Percentiles rank a stretch among this genome's conserved stretches.
Conservation (phyloP, 176 grass and related monocot genomes). For the Avena eriantha region DNA sequence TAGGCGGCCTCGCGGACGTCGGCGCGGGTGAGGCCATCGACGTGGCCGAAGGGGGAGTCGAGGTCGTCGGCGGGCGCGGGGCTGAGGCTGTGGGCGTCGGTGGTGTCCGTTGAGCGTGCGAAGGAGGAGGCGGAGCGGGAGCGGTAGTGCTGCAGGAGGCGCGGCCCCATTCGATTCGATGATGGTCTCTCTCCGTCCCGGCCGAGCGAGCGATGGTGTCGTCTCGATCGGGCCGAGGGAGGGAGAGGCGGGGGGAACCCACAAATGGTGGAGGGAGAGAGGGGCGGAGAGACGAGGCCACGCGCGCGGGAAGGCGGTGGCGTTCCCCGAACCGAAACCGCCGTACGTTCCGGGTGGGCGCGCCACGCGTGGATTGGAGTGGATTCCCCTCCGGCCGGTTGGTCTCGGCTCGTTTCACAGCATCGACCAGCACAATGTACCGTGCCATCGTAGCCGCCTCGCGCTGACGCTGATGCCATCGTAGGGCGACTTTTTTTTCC, state of each 20-base stretch:
- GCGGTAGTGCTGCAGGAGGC: conserved; percentile 47
- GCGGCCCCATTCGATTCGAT: conserved; percentile 28
- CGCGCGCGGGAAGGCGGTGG: neutral
- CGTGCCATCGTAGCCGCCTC: neutral
- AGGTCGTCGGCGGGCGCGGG: conserved; percentile 38
- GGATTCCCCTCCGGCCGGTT: too few species aligned
- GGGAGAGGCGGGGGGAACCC: conserved; percentile 34
- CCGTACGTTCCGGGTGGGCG: neutral
- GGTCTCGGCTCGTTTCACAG: neutral
- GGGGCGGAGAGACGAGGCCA: neutral
- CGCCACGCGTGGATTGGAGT: neutral
- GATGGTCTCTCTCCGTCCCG: neutral
- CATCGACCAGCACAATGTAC: neutral
- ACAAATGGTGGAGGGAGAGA: conserved; percentile 25
- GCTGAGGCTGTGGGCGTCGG: conserved; percentile 41
- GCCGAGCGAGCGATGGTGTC: conserved; percentile 18
- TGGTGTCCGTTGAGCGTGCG: conserved; percentile 50
- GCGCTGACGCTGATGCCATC: neutral
- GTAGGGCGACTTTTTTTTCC: too few species aligned
- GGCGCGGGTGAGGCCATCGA: conserved; percentile 53
- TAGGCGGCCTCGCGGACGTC: conserved; percentile 87
- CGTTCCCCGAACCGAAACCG: neutral
- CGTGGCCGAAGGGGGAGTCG: conserved; percentile 66
- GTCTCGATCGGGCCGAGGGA: conserved; percentile 23
- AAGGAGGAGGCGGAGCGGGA: conserved; percentile 61